A percentile compares a stretch with the other conserved stretches of the same genome.
Conservation (phyloP, 257 asterid species). For the Cinchona pubescens region DNA sequence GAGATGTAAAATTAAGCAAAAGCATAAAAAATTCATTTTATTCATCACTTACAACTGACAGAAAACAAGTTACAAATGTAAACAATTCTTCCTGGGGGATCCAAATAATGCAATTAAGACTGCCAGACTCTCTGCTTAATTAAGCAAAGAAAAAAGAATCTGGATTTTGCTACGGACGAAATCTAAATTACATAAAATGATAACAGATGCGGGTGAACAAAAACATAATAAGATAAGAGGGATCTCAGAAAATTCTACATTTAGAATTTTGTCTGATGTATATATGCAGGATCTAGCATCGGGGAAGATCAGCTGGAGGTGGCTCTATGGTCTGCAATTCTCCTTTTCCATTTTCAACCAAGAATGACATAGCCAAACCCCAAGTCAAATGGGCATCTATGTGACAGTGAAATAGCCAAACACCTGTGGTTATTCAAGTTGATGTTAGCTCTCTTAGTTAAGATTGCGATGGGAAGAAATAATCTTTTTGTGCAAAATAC, state of each 20-base stretch:
- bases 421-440: conserved; percentile 24
- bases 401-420: conserved; percentile 39
- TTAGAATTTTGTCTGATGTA: not conserved
- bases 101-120: not conserved
- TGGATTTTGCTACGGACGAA: not conserved
- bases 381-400: conserved; percentile 31
- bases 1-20: not conserved
- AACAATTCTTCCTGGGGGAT: not conserved
- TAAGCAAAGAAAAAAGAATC: not conserved
- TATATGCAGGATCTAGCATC: conserved; percentile 17
- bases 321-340: conserved; percentile 28
- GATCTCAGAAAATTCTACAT: not conserved
- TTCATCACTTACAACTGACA: not conserved
- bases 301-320: conserved; percentile 36
- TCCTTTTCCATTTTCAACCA: conserved; percentile 34
- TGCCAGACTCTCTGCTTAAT: not conserved
- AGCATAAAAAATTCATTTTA: not conserved
- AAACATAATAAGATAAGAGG: not conserved
- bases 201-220: not conserved
- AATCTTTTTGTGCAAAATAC: not conserved
- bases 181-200: not conserved
- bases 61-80: conserved; percentile 1
- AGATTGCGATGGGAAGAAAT: not conserved
- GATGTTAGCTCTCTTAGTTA: not conserved
- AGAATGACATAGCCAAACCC: conserved; percentile 34